These are phyloP conservation scores for Globisporangium abappressorium DNA, from an alignment of 352 stramenopile genomes.

Conservation along the genomic window DNA sequence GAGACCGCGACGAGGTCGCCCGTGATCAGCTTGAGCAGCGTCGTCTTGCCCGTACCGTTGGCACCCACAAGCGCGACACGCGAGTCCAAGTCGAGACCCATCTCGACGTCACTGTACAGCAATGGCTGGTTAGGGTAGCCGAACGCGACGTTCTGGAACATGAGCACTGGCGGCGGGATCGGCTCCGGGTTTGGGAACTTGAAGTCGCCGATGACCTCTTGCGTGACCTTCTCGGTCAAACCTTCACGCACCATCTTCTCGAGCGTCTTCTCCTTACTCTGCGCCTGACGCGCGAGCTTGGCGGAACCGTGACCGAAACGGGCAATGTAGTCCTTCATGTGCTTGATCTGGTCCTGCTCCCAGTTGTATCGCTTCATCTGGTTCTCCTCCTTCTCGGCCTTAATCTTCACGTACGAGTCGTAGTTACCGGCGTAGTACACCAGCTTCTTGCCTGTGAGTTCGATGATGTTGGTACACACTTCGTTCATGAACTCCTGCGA, in stretches of 20 bases:
- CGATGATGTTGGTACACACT: conserved; percentile 98
- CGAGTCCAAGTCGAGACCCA: conserved; percentile 97
- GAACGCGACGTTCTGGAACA: conserved; percentile 97
- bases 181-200: conserved; percentile 96
- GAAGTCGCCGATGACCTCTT: conserved; percentile 89
- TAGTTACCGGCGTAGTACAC: conserved; percentile 99
- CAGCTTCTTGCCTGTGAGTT: conserved; percentile 94
- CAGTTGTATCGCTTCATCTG: conserved; percentile 98
- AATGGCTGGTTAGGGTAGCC: conserved; percentile 90
- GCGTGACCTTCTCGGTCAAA: conserved; percentile 92
- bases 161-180: conserved; percentile 94
- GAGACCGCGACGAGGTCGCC: conserved; percentile 92
- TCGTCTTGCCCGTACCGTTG: conserved; percentile 96
- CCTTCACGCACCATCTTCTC: conserved; percentile 97
- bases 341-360: conserved; percentile 98
- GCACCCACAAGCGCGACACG: conserved; percentile 96
- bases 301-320: conserved; percentile 97
- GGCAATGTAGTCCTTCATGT: conserved; percentile 99
- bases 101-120: conserved; percentile 92
- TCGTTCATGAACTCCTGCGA: conserved; percentile 99
- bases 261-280: conserved; percentile 98
- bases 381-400: conserved; percentile 96
- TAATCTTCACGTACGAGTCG: conserved; percentile 97
- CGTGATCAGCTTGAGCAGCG: conserved; percentile 98
- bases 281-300: conserved; percentile 97